Evolutionary conservation across 805 yeast species (phyloP).

Genomic region (Candida endomychidarum): DNA sequence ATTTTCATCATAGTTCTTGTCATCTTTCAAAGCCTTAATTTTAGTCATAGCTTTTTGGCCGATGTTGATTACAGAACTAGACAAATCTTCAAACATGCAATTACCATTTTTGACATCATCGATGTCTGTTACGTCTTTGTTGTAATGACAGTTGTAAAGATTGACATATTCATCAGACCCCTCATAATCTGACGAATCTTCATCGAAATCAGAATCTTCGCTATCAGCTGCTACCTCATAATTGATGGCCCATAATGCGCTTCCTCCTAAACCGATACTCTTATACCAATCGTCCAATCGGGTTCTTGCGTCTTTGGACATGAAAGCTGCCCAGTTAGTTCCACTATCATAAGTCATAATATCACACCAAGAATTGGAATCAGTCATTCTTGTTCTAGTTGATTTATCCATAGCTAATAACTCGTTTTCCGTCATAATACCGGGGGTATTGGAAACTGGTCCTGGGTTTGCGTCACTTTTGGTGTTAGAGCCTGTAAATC

Average conservation of each 20-base stretch:
- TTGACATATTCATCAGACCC: conserved; percentile 1
- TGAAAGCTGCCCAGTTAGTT: conserved; percentile 20
- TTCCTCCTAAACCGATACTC: conserved; percentile 19
- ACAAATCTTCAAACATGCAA: background rate
- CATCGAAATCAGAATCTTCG: background rate
- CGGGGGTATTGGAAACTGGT: conserved; percentile 12
- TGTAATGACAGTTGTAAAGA: background rate
- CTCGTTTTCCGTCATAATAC: conserved; percentile 18
- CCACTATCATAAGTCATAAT: conserved; percentile 17
- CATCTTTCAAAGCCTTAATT: background rate
- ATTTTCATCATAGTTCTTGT: background rate
- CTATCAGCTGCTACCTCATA: too few relatives aligned
- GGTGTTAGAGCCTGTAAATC: conserved; percentile 14
- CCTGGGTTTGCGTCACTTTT: conserved; percentile 15
- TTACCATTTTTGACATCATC: background rate
- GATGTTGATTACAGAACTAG: background rate
- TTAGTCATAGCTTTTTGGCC: background rate
- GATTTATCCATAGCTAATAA: conserved; percentile 12
- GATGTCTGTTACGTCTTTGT: background rate
- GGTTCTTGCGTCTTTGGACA: conserved; percentile 13
- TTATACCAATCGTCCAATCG: conserved; percentile 13
- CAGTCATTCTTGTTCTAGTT: conserved; percentile 13
- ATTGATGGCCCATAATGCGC: conserved; percentile 18
- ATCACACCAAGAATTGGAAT: conserved; percentile 17
- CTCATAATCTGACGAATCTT: background rate